Conservation (phyloP, 1,284 basidiomycete genomes). For the Sutorius eximius region DNA sequence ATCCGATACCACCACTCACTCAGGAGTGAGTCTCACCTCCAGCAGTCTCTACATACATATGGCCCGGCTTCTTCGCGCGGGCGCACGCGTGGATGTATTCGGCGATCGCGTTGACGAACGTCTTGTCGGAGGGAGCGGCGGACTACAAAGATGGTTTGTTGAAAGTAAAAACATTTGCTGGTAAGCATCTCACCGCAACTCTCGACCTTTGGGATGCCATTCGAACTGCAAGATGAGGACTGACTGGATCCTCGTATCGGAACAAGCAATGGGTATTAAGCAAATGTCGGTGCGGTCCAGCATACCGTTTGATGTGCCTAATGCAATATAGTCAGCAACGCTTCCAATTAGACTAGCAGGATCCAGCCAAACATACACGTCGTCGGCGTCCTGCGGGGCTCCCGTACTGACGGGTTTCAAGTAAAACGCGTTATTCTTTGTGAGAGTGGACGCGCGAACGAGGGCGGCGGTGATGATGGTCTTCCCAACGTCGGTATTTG, state of each 20-base stretch:
- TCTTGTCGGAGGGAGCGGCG: conserved; percentile 56
- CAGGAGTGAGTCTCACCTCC: conserved; percentile 65
- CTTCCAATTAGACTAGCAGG: neutral
- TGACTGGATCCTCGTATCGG: conserved; percentile 86
- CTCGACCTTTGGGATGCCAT: conserved; percentile 48
- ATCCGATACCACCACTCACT: conserved; percentile 6
- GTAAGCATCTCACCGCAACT: conserved; percentile 22
- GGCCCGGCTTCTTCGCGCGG: conserved; percentile 36
- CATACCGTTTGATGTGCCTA: conserved; percentile 73
- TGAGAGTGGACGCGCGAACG: conserved; percentile 66
- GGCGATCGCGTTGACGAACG: conserved; percentile 69
- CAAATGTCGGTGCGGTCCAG: conserved; percentile 40
- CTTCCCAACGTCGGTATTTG: conserved; percentile 92
- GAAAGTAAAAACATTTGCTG: neutral
- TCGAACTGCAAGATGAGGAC: conserved; percentile 86
- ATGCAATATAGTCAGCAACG: conserved; percentile 1
- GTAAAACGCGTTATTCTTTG: conserved; percentile 64
- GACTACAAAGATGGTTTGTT: conserved; percentile 16
- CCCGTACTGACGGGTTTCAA: conserved; percentile 93
- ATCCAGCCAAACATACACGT: conserved; percentile 52
- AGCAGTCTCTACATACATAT: conserved; percentile 91
- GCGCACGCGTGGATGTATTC: conserved; percentile 60
- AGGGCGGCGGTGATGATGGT: conserved; percentile 86
- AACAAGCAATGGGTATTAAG: conserved; percentile 78
- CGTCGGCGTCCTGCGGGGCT: conserved; percentile 76